Evolutionary conservation across 768 basidiomycete species (phyloP).

Genomic region (Leccinum ochraceum): DNA sequence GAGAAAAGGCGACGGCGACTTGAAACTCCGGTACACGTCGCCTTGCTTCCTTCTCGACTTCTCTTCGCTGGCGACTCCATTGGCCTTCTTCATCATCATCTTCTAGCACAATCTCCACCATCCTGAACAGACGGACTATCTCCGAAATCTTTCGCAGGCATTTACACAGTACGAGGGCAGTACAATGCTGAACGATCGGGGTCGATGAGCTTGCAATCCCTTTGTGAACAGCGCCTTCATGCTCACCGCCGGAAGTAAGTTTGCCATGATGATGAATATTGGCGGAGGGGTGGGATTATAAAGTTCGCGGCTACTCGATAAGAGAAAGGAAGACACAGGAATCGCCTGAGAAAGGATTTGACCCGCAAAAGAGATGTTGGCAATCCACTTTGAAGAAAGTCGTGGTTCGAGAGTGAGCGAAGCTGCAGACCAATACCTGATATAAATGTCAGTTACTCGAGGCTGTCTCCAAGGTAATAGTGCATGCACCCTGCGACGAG

Average conservation of each 20-base stretch:
- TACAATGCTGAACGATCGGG: conserved; percentile 79
- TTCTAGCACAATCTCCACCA: conserved; percentile 54
- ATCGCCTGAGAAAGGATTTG: conserved; percentile 76
- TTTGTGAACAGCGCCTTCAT: conserved; percentile 77
- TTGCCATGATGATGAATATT: conserved; percentile 67
- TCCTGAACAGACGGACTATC: conserved; percentile 50
- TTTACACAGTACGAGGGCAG: conserved; percentile 74
- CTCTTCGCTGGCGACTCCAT: conserved; percentile 66
- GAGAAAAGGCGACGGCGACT: conserved; percentile 81
- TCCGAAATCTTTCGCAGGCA: conserved; percentile 70
- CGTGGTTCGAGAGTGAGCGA: conserved; percentile 81
- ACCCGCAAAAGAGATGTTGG: conserved; percentile 83
- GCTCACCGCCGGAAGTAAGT: conserved; percentile 72
- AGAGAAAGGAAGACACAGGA: conserved; percentile 62
- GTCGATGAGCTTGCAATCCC: conserved; percentile 72
- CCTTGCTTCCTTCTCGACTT: conserved; percentile 76
- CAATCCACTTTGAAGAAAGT: conserved; percentile 87
- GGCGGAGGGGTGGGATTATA: conserved; percentile 79
- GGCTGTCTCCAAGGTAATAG: conserved; percentile 4
- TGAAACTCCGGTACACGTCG: conserved; percentile 82
- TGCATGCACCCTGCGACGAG: conserved; percentile 71
- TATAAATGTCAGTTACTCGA: conserved; percentile 15
- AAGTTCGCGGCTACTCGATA: conserved; percentile 42
- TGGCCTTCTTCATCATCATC: conserved; percentile 64
- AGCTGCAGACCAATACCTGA: conserved; percentile 70